phyloP scores from a whole-genome alignment of 75 land plant species.

The Sequoia sempervirens region DNA sequence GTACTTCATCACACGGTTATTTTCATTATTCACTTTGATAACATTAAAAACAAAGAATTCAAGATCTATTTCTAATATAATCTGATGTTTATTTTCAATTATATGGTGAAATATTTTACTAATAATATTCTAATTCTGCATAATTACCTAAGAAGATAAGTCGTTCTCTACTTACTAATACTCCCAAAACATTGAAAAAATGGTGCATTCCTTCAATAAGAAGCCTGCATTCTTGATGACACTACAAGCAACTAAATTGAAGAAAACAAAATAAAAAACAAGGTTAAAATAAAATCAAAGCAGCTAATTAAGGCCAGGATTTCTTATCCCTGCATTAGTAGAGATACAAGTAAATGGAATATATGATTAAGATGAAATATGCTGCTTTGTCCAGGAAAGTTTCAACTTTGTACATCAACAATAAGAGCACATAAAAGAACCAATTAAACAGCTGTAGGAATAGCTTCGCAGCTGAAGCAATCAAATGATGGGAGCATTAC shows the following conservation, averaged over 20 bases:
- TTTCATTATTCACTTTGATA: not conserved
- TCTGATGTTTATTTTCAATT: not conserved
- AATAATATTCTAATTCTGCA: not conserved
- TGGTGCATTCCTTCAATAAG: not conserved
- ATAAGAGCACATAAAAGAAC: not conserved
- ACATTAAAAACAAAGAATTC: not conserved
- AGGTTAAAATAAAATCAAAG: not conserved
- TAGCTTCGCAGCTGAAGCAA: conserved; percentile 1
- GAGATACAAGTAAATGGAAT: not conserved
- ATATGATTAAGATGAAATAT: not conserved
- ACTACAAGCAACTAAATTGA: not conserved
- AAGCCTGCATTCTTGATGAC: not conserved
- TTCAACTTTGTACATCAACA: conserved; percentile 5
- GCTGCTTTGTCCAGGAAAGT: not conserved
- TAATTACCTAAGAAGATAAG: not conserved
- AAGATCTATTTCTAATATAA: not conserved
- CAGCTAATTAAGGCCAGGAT: not conserved
- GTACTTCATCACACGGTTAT: not conserved
- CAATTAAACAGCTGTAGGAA: not conserved
- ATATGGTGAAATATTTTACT: not conserved
- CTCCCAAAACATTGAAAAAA: not conserved
- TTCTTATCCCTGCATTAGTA: not conserved
- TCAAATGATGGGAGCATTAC: not conserved
- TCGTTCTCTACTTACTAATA: not conserved
- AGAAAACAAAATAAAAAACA: not conserved